Percentiles rank a stretch among this genome's conserved stretches.
Evolutionary conservation across 768 basidiomycete genomes (phyloP).

Genomic region (Hemileccinum rubropunctum): DNA sequence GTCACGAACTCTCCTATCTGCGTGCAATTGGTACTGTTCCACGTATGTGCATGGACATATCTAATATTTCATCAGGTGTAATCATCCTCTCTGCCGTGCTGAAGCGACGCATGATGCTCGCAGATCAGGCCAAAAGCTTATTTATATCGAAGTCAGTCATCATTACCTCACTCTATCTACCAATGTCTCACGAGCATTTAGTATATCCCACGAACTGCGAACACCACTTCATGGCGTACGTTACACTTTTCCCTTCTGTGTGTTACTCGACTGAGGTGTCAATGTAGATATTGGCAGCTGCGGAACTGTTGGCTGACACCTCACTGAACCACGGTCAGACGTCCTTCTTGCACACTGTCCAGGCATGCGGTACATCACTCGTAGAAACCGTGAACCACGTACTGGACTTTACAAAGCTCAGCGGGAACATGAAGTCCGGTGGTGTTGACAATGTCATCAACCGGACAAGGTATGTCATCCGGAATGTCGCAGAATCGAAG

Average conservation of each 20-base stretch:
- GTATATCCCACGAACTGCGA: constrained; percentile 87
- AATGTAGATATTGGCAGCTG: constrained; percentile 78
- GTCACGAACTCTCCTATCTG: constrained; percentile 87
- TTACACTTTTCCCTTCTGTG: constrained; percentile 3
- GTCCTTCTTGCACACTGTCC: constrained; percentile 89
- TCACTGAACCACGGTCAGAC: constrained; percentile 74
- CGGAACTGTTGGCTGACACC: constrained; percentile 87
- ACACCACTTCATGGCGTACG: constrained; percentile 88
- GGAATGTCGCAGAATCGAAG: background rate
- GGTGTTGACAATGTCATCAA: constrained; percentile 75
- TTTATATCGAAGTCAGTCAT: constrained; percentile 83
- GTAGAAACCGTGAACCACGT: constrained; percentile 98
- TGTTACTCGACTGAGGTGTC: background rate
- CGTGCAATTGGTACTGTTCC: constrained; percentile 71
- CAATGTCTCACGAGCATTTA: constrained; percentile 29
- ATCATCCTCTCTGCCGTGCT: constrained; percentile 92
- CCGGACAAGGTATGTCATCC: constrained; percentile 52
- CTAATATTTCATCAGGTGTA: constrained; percentile 49
- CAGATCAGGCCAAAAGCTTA: constrained; percentile 89
- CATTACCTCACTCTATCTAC: background rate
- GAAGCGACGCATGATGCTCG: constrained; percentile 89
- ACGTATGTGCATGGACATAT: background rate
- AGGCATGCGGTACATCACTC: constrained; percentile 92
- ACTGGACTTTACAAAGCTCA: constrained; percentile 92
- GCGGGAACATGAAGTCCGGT: constrained; percentile 77